phyloP scores from a whole-genome alignment of 2,329 filamentous ascomycete genomes.

The Phaeomoniella chlamydospora region DNA sequence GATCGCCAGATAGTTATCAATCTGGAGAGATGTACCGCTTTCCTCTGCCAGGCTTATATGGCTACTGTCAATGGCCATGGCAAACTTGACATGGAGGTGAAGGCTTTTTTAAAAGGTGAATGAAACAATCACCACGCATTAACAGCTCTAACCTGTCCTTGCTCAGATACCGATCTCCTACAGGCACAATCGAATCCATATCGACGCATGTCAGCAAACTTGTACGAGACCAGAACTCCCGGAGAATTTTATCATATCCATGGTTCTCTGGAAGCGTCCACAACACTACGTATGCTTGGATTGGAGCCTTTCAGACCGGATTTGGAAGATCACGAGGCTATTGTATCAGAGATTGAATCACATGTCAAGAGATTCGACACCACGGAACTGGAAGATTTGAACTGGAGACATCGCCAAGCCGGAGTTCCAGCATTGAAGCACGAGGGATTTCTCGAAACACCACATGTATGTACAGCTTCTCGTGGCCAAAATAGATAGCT shows the following conservation, averaged over 20 bases:
- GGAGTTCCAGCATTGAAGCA: no score
- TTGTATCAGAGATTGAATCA: no score
- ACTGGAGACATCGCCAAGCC: no score
- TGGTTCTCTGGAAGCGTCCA: conserved; percentile 57
- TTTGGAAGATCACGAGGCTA: no score
- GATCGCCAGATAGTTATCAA: conserved; percentile 21
- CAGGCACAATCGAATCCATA: conserved; percentile 58
- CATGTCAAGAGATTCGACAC: no score
- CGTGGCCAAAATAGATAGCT: no score
- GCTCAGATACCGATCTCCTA: conserved; percentile 60
- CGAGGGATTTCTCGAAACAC: conserved; percentile 42
- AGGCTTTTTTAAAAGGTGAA: conserved; percentile 22
- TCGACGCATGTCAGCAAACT: conserved; percentile 56
- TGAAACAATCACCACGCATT: conserved; percentile 1
- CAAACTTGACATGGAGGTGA: conserved; percentile 21
- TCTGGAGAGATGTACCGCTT: conserved; percentile 23
- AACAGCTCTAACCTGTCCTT: conserved; percentile 3
- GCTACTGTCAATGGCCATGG: conserved; percentile 23
- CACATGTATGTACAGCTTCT: no score
- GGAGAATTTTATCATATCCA: conserved; percentile 64
- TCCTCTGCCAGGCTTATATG: conserved; percentile 26
- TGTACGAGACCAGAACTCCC: conserved; percentile 52
- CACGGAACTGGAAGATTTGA: no score
- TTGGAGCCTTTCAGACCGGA: no score
- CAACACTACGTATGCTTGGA: no score